Conservation (phyloP, 306 rosid genomes). For the Purshia tridentata region DNA sequence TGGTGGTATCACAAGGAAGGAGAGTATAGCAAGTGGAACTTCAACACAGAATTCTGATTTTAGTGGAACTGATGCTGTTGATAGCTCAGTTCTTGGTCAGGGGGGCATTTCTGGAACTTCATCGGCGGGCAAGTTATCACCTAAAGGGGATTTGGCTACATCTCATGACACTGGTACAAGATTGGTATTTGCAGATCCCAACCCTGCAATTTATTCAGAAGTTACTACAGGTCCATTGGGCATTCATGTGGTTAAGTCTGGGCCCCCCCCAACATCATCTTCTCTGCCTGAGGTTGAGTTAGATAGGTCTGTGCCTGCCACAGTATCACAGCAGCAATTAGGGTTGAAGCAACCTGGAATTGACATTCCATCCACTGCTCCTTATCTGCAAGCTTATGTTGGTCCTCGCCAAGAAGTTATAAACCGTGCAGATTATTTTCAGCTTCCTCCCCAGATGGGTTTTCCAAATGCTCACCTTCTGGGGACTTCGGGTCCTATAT, state of each 20-base stretch:
- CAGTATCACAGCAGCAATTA: conserved; percentile 39
- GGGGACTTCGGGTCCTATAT: conserved; percentile 44
- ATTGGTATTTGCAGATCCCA: conserved; percentile 40
- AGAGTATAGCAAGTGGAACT: conserved; percentile 64
- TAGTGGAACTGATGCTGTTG: conserved; percentile 57
- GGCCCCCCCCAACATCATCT: conserved; percentile 34
- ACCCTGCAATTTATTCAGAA: conserved; percentile 35
- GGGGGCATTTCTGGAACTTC: conserved; percentile 45
- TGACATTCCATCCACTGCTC: conserved; percentile 46
- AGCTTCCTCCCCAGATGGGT: conserved; percentile 55
- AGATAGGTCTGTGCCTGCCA: conserved; percentile 50
- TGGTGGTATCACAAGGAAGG: conserved; percentile 52
- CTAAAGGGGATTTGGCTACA: conserved; percentile 39
- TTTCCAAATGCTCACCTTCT: conserved; percentile 53
- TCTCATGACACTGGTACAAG: conserved; percentile 42
- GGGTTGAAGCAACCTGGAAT: conserved; percentile 55
- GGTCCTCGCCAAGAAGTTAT: conserved; percentile 53
- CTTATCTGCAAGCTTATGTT: conserved; percentile 53
- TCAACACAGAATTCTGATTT: conserved; percentile 82
- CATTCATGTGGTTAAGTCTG: conserved; percentile 36
- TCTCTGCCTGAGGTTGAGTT: conserved; percentile 46
- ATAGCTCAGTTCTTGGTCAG: conserved; percentile 42
- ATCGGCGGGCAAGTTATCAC: conserved; percentile 33
- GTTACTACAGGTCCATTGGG: conserved; percentile 39
- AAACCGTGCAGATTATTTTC: conserved; percentile 51